Evolutionary conservation across 768 basidiomycete genomes (phyloP).

Genomic region (Boletus tylopilopsis): DNA sequence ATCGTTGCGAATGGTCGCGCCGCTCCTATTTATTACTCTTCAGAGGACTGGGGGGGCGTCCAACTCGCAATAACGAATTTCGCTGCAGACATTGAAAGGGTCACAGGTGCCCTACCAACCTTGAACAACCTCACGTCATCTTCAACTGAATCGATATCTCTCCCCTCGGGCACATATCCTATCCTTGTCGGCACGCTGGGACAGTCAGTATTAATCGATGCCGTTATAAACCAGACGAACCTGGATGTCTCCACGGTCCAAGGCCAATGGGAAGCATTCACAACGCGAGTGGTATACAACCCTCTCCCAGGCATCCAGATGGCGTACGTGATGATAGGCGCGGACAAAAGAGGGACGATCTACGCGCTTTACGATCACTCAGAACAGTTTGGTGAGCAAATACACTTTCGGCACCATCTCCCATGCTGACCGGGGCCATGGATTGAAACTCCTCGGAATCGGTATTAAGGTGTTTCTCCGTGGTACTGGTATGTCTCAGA

Average conservation of each 20-base stretch:
- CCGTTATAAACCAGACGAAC: neutral
- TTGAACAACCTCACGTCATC: constrained; percentile 48
- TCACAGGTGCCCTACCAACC: constrained; percentile 50
- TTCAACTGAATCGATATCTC: constrained; percentile 20
- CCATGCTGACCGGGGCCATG: neutral
- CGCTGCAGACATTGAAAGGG: constrained; percentile 50
- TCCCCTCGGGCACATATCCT: neutral
- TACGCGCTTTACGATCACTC: constrained; percentile 3
- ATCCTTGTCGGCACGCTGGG: constrained; percentile 1
- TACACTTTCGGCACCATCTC: neutral
- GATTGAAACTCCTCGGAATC: neutral
- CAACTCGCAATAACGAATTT: constrained; percentile 46
- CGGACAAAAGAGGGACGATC: constrained; percentile 1
- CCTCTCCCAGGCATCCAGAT: neutral
- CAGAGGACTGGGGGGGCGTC: constrained; percentile 64
- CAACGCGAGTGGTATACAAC: neutral
- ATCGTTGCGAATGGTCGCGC: constrained; percentile 44
- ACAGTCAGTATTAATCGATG: constrained; percentile 3
- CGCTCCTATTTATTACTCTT: constrained; percentile 46
- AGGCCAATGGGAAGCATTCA: neutral
- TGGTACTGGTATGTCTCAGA: neutral
- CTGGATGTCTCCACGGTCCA: neutral
- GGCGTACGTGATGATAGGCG: neutral
- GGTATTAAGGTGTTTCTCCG: constrained; percentile 5
- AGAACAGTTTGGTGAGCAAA: constrained; percentile 1